These are phyloP conservation scores for Ganoderma lingzhi DNA, from an alignment of 1,284 basidiomycete species.

Conservation along the genomic window DNA sequence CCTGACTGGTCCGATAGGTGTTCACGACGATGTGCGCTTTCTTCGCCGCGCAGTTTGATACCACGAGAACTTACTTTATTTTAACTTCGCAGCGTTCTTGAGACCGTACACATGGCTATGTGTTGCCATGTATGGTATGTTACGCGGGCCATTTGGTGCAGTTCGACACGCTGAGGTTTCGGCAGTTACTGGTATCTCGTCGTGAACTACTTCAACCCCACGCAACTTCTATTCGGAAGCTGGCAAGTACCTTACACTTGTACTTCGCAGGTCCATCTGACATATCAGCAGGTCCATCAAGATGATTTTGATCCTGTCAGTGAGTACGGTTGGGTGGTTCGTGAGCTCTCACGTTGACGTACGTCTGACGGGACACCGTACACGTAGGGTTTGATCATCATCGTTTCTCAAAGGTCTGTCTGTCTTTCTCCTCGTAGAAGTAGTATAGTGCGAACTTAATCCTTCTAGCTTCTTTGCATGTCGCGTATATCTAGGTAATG, in stretches of 20 bases:
- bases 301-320: conserved; percentile 14
- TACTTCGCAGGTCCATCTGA: background rate
- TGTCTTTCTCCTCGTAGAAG: background rate
- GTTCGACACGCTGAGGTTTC: background rate
- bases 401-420: conserved; percentile 13
- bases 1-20: background rate
- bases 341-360: background rate
- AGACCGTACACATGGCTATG: conserved; percentile 11
- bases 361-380: background rate
- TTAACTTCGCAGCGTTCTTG: conserved; percentile 5
- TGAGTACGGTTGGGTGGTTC: background rate
- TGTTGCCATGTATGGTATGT: conserved; percentile 11
- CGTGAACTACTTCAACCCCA: conserved; percentile 4
- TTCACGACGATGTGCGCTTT: background rate
- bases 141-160: too few relatives aligned
- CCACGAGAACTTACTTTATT: too few relatives aligned
- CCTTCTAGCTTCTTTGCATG: conserved; percentile 12
- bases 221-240: conserved; percentile 6
- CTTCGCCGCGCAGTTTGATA: background rate
- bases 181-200: conserved; percentile 15
- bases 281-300: conserved; percentile 14
- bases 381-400: conserved; percentile 11
- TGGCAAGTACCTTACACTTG: background rate
- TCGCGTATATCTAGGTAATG: conserved; percentile 13
- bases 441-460: background rate